Conservation (phyloP, 306 rosid species). For the Sechiopsis laciniata region DNA sequence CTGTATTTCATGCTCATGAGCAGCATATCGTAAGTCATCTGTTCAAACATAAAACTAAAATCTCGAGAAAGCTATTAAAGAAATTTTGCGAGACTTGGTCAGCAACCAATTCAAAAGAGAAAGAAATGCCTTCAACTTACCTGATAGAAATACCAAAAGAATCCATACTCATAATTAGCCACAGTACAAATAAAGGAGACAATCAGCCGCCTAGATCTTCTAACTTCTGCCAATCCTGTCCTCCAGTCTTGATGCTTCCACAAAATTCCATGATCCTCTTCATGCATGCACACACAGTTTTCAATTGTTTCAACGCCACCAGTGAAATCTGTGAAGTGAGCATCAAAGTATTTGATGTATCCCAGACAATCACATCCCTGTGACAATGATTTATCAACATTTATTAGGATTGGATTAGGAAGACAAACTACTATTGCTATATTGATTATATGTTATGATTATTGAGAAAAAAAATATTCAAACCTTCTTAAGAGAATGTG, state of each 20-base stretch:
- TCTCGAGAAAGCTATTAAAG: no score
- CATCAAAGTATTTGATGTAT: conserved; percentile 78
- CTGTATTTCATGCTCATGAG: no score
- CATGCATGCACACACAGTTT: conserved; percentile 77
- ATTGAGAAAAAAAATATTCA: conserved; percentile 7
- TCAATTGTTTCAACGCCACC: conserved; percentile 78
- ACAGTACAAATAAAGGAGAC: conserved; percentile 76
- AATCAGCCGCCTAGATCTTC: conserved; percentile 73
- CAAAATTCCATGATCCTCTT: conserved; percentile 80
- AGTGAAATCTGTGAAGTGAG: conserved; percentile 77
- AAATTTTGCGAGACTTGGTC: no score
- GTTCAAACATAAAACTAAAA: no score
- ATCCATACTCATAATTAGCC: conserved; percentile 88
- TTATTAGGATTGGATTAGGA: neutral
- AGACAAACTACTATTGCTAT: neutral
- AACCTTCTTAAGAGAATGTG: conserved; percentile 87
- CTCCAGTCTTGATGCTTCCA: conserved; percentile 98
- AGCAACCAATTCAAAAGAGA: neutral
- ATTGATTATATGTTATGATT: conserved; percentile 14
- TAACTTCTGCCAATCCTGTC: conserved; percentile 85
- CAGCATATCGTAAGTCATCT: no score
- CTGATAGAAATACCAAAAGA: conserved; percentile 88
- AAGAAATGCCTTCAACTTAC: conserved; percentile 37
- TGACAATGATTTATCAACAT: conserved; percentile 24
- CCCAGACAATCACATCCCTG: conserved; percentile 95